Percentiles rank a stretch among this genome's conserved stretches.
These are phyloP conservation scores for Oryza longistaminata DNA, from an alignment of 176 grass and related monocot genomes.

Conservation along the genomic window DNA sequence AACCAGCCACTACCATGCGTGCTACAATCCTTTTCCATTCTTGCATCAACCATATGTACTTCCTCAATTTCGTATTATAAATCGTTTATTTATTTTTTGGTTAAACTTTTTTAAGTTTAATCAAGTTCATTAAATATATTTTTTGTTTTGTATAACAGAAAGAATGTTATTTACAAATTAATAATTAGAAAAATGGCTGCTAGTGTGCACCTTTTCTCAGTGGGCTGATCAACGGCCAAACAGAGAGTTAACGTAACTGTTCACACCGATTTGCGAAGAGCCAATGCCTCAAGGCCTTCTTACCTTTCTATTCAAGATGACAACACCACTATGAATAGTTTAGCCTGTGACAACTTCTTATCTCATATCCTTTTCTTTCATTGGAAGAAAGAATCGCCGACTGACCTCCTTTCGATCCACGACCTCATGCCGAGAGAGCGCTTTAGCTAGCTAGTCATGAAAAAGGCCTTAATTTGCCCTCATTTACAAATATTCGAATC, in stretches of 20 bases:
- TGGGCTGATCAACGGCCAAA: conserved; percentile 19
- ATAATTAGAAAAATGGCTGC: background rate
- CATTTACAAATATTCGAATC: conserved; percentile 11
- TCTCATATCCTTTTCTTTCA: conserved; percentile 46
- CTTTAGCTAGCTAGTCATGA: background rate
- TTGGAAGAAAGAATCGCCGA: conserved; percentile 44
- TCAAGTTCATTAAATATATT: no score
- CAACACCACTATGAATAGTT: background rate
- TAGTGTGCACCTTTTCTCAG: background rate
- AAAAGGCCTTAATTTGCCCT: conserved; percentile 7
- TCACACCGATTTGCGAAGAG: background rate
- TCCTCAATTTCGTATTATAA: no score
- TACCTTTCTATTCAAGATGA: background rate
- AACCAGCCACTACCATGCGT: background rate
- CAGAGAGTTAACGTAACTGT: background rate
- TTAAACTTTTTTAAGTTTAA: no score
- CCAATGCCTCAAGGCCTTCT: background rate
- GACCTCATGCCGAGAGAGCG: background rate
- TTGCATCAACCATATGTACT: conserved; percentile 5
- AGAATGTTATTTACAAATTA: background rate
- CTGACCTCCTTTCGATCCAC: background rate
- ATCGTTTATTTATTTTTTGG: no score
- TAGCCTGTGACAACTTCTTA: background rate
- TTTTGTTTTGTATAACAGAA: no score
- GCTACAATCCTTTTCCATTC: background rate